Conservation (phyloP, 2,329 filamentous ascomycete genomes). For the Epicoccum sorghinum region DNA sequence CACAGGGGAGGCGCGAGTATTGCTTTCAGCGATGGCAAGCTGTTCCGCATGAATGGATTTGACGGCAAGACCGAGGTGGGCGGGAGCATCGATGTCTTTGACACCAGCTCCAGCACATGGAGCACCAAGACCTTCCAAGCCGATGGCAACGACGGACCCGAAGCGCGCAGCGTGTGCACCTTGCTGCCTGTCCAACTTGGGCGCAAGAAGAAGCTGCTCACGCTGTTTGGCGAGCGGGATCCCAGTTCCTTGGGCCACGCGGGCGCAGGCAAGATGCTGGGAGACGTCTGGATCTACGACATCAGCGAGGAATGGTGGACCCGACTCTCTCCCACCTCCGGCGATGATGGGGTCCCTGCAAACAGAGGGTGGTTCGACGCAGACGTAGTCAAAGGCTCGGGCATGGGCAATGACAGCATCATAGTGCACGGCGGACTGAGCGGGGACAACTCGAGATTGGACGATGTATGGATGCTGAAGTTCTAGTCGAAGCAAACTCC, state of each 20-base stretch:
- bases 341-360: constrained; percentile 41
- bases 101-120: constrained; percentile 51
- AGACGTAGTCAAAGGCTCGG: constrained; percentile 46
- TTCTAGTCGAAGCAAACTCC: constrained; percentile 24
- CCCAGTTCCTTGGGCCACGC: constrained; percentile 60
- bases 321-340: constrained; percentile 26
- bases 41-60: constrained; percentile 83
- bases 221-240: constrained; percentile 61
- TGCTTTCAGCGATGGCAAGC: constrained; percentile 64
- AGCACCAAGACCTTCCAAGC: constrained; percentile 44
- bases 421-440: constrained; percentile 59
- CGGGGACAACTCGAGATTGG: constrained; percentile 58
- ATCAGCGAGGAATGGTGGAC: constrained; percentile 46
- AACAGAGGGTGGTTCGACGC: constrained; percentile 62
- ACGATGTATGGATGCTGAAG: constrained; percentile 56
- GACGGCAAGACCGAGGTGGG: constrained; percentile 74
- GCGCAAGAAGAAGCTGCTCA: constrained; percentile 52
- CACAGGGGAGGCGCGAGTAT: constrained; percentile 72
- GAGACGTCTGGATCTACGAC: constrained; percentile 58
- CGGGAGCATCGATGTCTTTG: constrained; percentile 70
- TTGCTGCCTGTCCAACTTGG: constrained; percentile 51
- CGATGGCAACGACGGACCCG: constrained; percentile 55
- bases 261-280: constrained; percentile 63
- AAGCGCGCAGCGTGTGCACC: constrained; percentile 57
- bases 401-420: constrained; percentile 43